phyloP scores from a whole-genome alignment of 352 stramenopile species.

The Phytophthora pistaciae region DNA sequence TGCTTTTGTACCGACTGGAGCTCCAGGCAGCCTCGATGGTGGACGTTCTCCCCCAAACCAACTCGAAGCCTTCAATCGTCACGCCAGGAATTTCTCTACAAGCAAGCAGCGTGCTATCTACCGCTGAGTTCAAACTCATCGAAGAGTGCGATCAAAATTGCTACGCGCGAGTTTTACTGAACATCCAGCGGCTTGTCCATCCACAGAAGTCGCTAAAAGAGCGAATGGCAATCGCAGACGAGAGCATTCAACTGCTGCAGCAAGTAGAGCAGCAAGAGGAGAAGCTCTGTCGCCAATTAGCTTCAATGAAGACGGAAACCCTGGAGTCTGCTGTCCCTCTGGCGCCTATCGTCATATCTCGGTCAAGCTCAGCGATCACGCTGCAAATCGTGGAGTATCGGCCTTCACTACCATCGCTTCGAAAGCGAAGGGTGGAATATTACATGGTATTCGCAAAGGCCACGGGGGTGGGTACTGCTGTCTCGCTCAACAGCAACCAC shows the following conservation, averaged over 20 bases:
- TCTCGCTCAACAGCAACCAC: conserved; percentile 80
- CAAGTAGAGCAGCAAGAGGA: conserved; percentile 53
- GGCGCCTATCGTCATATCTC: conserved; percentile 58
- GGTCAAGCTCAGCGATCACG: conserved; percentile 63
- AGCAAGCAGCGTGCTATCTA: conserved; percentile 10
- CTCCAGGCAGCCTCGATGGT: conserved; percentile 52
- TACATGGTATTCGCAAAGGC: conserved; percentile 88
- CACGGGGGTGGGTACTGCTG: conserved; percentile 70
- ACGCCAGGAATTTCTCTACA: conserved; percentile 1
- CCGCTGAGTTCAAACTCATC: conserved; percentile 40
- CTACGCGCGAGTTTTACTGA: conserved; percentile 55
- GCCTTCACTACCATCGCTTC: conserved; percentile 29
- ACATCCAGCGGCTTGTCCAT: conserved; percentile 51
- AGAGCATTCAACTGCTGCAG: conserved; percentile 55
- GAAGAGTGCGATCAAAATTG: conserved; percentile 64
- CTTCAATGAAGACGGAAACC: not conserved
- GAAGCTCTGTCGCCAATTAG: conserved; percentile 39
- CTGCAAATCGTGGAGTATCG: conserved; percentile 56
- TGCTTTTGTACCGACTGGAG: conserved; percentile 67
- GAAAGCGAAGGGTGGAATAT: conserved; percentile 53
- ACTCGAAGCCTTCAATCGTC: conserved; percentile 1
- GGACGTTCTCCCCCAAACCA: conserved; percentile 33
- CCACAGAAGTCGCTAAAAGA: conserved; percentile 26
- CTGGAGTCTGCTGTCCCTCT: conserved; percentile 30
- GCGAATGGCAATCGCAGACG: conserved; percentile 25